These are phyloP conservation scores for Mycena pura DNA, from an alignment of 768 basidiomycete genomes.

Conservation along the genomic window DNA sequence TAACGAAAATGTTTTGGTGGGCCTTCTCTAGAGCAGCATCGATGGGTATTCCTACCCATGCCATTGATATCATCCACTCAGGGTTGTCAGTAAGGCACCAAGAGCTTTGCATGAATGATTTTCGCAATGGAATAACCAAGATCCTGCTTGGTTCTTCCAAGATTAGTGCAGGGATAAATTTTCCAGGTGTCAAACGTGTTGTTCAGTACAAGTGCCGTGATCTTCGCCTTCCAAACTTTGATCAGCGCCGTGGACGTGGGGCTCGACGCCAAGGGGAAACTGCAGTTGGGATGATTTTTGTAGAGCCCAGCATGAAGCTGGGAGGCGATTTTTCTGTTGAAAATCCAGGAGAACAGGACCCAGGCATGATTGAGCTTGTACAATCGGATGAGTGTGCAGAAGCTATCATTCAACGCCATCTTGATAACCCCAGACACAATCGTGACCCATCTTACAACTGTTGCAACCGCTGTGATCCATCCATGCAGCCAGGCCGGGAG, in stretches of 20 bases:
- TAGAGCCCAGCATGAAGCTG: slow-evolving; percentile 10
- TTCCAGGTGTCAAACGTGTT: slow-evolving; percentile 21
- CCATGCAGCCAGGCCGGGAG: not conserved
- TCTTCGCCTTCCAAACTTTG: slow-evolving; percentile 16
- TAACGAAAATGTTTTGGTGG: slow-evolving; percentile 32
- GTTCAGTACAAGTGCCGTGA: slow-evolving; percentile 22
- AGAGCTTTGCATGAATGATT: slow-evolving; percentile 17
- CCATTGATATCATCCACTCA: slow-evolving; percentile 29
- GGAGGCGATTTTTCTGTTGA: not conserved
- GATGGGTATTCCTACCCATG: slow-evolving; percentile 2
- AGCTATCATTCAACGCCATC: slow-evolving; percentile 21
- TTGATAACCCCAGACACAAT: slow-evolving; percentile 21
- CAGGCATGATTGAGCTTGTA: slow-evolving; percentile 5
- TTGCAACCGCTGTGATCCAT: slow-evolving; percentile 21
- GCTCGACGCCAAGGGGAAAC: not conserved
- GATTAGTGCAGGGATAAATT: slow-evolving; percentile 29
- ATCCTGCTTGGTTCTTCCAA: slow-evolving; percentile 29
- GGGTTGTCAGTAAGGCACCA: slow-evolving; percentile 27
- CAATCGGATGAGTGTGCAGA: slow-evolving; percentile 8
- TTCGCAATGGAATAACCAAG: slow-evolving; percentile 7
- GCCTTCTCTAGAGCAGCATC: slow-evolving; percentile 6
- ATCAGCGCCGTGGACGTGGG: slow-evolving; percentile 20
- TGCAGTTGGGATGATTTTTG: slow-evolving; percentile 3
- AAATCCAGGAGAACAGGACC: not conserved
- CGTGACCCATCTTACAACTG: not conserved